Evolutionary conservation across 1,284 basidiomycete genomes (phyloP).

Genomic region (Coriolopsis trogii): DNA sequence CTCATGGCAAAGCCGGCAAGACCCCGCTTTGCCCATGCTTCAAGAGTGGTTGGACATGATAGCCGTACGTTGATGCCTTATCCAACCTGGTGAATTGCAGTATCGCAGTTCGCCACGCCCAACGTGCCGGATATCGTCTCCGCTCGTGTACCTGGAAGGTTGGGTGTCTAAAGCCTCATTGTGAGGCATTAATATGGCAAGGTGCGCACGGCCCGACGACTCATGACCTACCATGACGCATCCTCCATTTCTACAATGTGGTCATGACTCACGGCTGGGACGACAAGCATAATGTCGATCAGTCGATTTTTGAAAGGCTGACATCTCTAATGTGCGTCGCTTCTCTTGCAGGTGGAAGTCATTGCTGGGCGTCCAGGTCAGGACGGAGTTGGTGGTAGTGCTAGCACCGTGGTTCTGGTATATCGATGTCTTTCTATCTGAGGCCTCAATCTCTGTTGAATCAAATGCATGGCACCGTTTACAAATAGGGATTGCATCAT

Average conservation of each 20-base stretch:
- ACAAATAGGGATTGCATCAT: no score
- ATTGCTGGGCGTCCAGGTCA: background rate
- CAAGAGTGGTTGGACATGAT: no score
- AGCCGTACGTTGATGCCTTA: no score
- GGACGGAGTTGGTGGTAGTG: no score
- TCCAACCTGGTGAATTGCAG: no score
- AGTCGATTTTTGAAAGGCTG: conserved; percentile 66
- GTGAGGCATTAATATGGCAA: conserved; percentile 59
- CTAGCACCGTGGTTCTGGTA: no score
- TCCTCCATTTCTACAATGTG: conserved; percentile 37
- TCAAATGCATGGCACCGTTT: no score
- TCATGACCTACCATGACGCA: conserved; percentile 47
- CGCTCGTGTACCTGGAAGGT: conserved; percentile 53
- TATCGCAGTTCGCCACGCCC: no score
- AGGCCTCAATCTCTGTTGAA: no score
- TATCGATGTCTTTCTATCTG: no score
- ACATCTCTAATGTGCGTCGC: conserved; percentile 68
- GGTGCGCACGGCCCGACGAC: conserved; percentile 35
- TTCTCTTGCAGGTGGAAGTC: conserved; percentile 65
- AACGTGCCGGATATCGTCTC: conserved; percentile 37
- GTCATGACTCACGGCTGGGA: conserved; percentile 20
- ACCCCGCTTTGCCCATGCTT: no score
- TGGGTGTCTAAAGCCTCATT: conserved; percentile 68
- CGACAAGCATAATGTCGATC: conserved; percentile 46
- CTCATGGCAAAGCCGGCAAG: no score